Percentiles rank a stretch among this genome's conserved stretches.
phyloP scores from a whole-genome alignment of 2,329 filamentous ascomycete genomes.

The Fusarium goolgardi region DNA sequence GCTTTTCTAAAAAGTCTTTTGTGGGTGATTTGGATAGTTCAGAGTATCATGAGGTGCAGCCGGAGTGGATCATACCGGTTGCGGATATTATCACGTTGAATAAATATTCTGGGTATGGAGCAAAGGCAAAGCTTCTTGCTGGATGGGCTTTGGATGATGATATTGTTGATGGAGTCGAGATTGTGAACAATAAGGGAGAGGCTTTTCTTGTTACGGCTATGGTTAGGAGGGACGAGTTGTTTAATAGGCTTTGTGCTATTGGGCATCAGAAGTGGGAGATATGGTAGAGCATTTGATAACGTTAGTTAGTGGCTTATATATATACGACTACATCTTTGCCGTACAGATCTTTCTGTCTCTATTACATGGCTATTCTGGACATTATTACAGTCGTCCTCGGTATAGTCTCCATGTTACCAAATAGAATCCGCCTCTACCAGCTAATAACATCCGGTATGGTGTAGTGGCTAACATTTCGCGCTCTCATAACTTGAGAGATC shows the following conservation, averaged over 20 bases:
- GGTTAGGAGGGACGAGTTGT: slow-evolving; percentile 76
- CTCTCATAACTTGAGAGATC: slow-evolving; percentile 47
- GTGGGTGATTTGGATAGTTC: neutral
- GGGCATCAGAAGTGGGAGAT: slow-evolving; percentile 82
- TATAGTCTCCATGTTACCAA: fast-evolving
- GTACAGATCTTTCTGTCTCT: neutral
- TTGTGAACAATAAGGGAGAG: slow-evolving; percentile 63
- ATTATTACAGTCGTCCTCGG: no score
- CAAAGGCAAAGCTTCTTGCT: slow-evolving; percentile 82
- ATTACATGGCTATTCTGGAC: neutral
- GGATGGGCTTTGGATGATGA: slow-evolving; percentile 78
- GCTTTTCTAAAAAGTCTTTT: slow-evolving; percentile 5
- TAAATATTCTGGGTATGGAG: slow-evolving; percentile 81
- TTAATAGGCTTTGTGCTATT: slow-evolving; percentile 79
- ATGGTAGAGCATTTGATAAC: slow-evolving; percentile 52
- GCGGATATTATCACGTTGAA: slow-evolving; percentile 76
- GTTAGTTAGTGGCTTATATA: no score
- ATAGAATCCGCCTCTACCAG: fast-evolving
- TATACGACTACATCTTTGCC: no score
- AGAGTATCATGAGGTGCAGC: slow-evolving; percentile 56
- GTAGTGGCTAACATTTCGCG: slow-evolving; percentile 52
- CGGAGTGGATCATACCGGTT: slow-evolving; percentile 75
- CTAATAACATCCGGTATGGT: slow-evolving; percentile 47
- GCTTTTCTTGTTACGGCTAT: slow-evolving; percentile 73
- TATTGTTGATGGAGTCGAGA: slow-evolving; percentile 76